These are phyloP conservation scores for Boletales sp. DNA, from an alignment of 768 basidiomycete species.

Conservation along the genomic window DNA sequence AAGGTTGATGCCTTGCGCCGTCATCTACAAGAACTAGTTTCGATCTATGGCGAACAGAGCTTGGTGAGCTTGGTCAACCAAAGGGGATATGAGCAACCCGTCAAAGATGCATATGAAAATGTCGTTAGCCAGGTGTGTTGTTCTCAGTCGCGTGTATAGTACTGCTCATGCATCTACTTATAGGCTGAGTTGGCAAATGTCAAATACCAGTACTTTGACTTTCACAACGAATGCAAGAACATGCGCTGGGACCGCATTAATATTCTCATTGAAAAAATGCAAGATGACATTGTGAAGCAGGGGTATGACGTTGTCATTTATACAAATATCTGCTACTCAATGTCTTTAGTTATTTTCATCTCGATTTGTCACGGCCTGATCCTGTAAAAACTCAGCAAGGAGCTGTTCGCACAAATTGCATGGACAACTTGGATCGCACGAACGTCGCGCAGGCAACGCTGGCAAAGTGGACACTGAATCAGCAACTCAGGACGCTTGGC, in stretches of 20 bases:
- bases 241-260: constrained; percentile 95
- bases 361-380: constrained; percentile 44
- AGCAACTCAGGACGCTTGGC: constrained; percentile 71
- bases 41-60: constrained; percentile 71
- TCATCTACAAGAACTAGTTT: constrained; percentile 73
- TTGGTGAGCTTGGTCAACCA: constrained; percentile 93
- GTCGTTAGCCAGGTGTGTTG: constrained; percentile 57
- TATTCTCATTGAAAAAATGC: constrained; percentile 71
- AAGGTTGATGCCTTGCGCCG: constrained; percentile 67
- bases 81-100: constrained; percentile 85
- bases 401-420: constrained; percentile 90
- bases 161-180: background rate
- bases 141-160: background rate
- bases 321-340: constrained; percentile 5
- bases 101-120: constrained; percentile 94
- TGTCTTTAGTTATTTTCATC: constrained; percentile 67
- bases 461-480: constrained; percentile 79
- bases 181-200: constrained; percentile 65
- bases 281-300: constrained; percentile 63
- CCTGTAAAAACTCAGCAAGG: constrained; percentile 67
- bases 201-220: constrained; percentile 94
- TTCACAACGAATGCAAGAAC: constrained; percentile 90
- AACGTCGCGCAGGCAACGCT: constrained; percentile 94
- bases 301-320: constrained; percentile 43
- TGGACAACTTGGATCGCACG: constrained; percentile 95